Base-by-base conservation (phyloP, 2,329 filamentous ascomycete species). In the Fragosphaeria purpurea region DNA sequence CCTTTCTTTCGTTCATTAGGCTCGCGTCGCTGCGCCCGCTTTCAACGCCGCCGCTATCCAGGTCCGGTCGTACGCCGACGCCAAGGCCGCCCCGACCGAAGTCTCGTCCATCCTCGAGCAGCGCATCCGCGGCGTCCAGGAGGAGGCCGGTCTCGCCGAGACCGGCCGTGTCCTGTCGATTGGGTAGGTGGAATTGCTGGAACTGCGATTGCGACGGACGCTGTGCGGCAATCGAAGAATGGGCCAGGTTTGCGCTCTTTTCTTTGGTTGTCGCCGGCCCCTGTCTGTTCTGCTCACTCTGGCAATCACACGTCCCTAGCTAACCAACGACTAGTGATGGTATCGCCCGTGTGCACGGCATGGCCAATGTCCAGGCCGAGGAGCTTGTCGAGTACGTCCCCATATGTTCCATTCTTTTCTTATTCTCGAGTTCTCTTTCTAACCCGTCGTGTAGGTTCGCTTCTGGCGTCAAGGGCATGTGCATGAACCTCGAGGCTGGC, bases 401-500 rank as follows among this genome's bases (percentile, higher is more conserved):
- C 41, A 54, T 47, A 48, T 57, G 48, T 40, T 44, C 30, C 12
- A 8, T 31, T 46, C 41, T 22, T 37, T 13, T 6, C 41, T 10
- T 11, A 42, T 22, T 30, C 46, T 11, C 22, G 22, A 6, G 49
- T 41, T 51, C 47, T 55, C 44, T 53, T 53, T 42, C 47, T 45
- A 38, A 41, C 50, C 54, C 57, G 55, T 56, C 31, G 32, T 38
- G 54, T 61, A 96, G 90, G 81, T 98, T 98, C 80, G 88, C 93
- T 67, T 98, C 93, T 61, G 93, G 93, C 74, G 93, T 97, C 76
- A 97, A 97, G 85, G 93, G 93, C 74, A 98, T 98, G 93, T 97
- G 91, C 88, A 97, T 98, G 91, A 98, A 98, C 87, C 85, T 98
- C 76, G 93, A 98, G 80, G 93, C 93, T 74, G 93, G 93, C 73